Base-by-base conservation (phyloP, 2,329 filamentous ascomycete species). In the Neurospora crassa region DNA sequence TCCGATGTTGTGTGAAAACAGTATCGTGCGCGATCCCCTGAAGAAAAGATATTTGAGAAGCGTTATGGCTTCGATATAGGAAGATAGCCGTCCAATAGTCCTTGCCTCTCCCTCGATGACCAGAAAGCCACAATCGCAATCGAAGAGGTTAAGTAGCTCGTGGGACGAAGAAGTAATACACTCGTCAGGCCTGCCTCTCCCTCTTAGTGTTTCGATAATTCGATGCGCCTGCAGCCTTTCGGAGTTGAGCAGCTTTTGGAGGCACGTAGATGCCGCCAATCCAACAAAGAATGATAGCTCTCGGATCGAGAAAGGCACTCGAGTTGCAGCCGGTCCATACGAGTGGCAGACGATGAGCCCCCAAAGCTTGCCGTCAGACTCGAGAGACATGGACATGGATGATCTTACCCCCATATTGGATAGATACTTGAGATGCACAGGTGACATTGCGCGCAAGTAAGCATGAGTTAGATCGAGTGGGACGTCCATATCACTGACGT, bases 371-470 rank as follows among this genome's bases (percentile, higher is more conserved):
- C 88, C 86, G 75, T 96, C 96, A 0, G 92, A 92, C 74, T 93
- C 95, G 76, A 97, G 92, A 1, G 93, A 96, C 73, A 97, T 94
- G 0, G 93, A 97, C 93, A 97, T 97, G 73, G 93, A 96, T 0
- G 93, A 92, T 16, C 93, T 89, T 0, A 97, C 93, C 7, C 90
- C 90, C 94, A 97, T 97, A 78, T 97, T 93, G 3, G 83, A 86
- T 4, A 97, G 83, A 76, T 97, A 97, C 77, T 96, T 96, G 70
- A 97, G 80, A 77, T 96, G 93, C 47, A 97, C 94, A 0, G 94
- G 93, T 1, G 93, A 96, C 88, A 97, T 97, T 73, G 94, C 93
- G 70, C 94, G 89, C 1, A 97, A 85, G 77, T 96, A 96, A 0
- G 91, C 87, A 76, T 96, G 91, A 0, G 91, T 95, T 78, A 97